These are phyloP conservation scores for Seiridium cupressi DNA, from an alignment of 2,329 filamentous ascomycete species.

Conservation along the genomic window DNA sequence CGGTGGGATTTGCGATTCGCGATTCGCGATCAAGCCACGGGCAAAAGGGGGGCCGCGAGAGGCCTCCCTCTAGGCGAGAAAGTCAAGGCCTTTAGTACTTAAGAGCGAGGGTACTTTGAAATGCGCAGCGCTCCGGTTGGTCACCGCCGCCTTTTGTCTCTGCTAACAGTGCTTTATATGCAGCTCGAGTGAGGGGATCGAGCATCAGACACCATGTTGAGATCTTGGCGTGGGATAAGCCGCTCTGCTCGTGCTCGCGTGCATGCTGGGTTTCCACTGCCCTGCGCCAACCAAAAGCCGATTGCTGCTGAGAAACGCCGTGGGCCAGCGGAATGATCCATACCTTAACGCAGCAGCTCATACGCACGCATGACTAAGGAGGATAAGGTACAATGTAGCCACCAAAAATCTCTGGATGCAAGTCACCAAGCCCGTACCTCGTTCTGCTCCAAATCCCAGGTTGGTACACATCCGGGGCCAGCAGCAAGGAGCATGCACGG, in stretches of 20 bases:
- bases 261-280: background rate
- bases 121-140: background rate
- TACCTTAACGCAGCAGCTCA: too few species aligned
- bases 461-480: background rate
- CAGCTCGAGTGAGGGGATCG: background rate
- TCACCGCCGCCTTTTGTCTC: background rate
- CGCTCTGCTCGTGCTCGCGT: background rate
- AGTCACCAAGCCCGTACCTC: too few species aligned
- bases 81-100: background rate
- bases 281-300: background rate
- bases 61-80: background rate
- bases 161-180: background rate
- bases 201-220: background rate
- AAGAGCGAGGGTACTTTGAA: background rate
- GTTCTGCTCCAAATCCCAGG: background rate
- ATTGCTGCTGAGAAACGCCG: background rate
- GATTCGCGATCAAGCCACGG: background rate
- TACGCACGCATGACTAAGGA: too few species aligned
- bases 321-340: too few species aligned
- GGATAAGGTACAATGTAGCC: too few species aligned
- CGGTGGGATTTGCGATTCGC: background rate
- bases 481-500: background rate
- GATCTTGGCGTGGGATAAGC: conserved; percentile 4
- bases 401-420: too few species aligned
- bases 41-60: background rate